Base-by-base conservation (phyloP, 2,329 filamentous ascomycete species). In the Dryadomyces quercus-mongolicae region DNA sequence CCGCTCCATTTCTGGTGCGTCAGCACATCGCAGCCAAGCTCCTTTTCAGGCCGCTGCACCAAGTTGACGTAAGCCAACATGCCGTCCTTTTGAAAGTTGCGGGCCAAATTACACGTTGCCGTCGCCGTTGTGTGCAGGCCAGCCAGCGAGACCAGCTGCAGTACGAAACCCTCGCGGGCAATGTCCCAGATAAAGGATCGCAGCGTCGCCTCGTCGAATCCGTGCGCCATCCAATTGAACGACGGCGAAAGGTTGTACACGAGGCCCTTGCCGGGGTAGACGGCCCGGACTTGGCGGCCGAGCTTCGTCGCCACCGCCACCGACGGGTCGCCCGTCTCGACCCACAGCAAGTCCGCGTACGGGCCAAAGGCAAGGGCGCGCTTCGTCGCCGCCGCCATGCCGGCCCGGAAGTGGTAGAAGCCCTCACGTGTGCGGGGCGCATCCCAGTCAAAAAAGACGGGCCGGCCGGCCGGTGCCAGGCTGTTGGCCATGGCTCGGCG, bases 171-270 rank as follows among this genome's bases (percentile, higher is more conserved):
- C 63, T 96, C 86, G 66, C 84, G 82, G 9, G 91, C 93, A 60
- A 98, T 82, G 67, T 97, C 92, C 92, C 92, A 97, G 62, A 98
- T 87, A 68, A 98, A 98, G 6, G 81, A 89, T 71, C 86, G 89
- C 54, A 98, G 77, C 6, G 85, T 85, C 57, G 82, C 83, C 59
- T 90, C 82, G 3, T 80, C 85, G 71, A 97, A 98, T 34, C 92
- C 93, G 66, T 97, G 91, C 12, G 83, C 83, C 82, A 94, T 93
- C 93, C 93, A 98, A 76, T 98, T 97, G 78, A 98, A 98, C 9
- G 88, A 95, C 1, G 93, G 93, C 5, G 85, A 91, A 1, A 98
- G 79, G 72, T 98, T 98, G 74, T 98, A 98, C 0, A 97, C 92
- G 22, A 98, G 79, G 40, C 88, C 86, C 78, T 97, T 97, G 57